These are phyloP conservation scores for Exophiala phaeomuriformis DNA, from an alignment of 2,329 filamentous ascomycete species.

Conservation along the genomic window DNA sequence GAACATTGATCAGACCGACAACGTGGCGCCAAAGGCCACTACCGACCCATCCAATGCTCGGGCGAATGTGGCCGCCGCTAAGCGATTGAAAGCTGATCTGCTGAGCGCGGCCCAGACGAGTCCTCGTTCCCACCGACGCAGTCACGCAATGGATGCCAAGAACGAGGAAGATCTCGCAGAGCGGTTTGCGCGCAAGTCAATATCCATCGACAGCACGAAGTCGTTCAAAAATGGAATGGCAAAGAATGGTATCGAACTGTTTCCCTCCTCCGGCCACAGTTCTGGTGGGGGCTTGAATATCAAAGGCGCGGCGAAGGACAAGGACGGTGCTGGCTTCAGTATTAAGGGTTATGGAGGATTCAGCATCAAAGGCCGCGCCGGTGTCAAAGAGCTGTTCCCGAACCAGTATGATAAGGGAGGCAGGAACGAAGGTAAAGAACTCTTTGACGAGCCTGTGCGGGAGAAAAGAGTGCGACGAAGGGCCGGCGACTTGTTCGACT, in stretches of 20 bases:
- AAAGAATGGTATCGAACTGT: slow-evolving; percentile 35
- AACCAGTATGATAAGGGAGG: slow-evolving; percentile 41
- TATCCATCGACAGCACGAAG: slow-evolving; percentile 26
- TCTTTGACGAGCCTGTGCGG: slow-evolving; percentile 56
- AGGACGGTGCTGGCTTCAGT: slow-evolving; percentile 29
- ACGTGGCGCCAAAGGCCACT: slow-evolving; percentile 25
- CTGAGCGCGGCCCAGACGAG: slow-evolving; percentile 42
- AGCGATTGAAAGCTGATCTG: slow-evolving; percentile 49
- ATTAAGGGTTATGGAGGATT: slow-evolving; percentile 44
- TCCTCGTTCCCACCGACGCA: slow-evolving; percentile 37
- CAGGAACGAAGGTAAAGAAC: slow-evolving; percentile 58
- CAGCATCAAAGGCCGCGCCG: slow-evolving; percentile 62
- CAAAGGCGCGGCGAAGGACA: slow-evolving; percentile 45
- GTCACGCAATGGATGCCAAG: slow-evolving; percentile 48
- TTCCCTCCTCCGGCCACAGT: slow-evolving; percentile 22
- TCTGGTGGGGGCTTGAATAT: slow-evolving; percentile 49
- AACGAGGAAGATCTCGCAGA: slow-evolving; percentile 46
- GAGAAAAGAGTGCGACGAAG: slow-evolving; percentile 48
- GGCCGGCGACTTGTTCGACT: slow-evolving; percentile 67
- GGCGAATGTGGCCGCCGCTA: slow-evolving; percentile 26
- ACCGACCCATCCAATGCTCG: slow-evolving; percentile 17
- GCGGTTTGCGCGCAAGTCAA: slow-evolving; percentile 25
- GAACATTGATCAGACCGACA: slow-evolving; percentile 34
- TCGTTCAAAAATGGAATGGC: slow-evolving; percentile 20
- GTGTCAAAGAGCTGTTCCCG: slow-evolving; percentile 62